These are phyloP conservation scores for Epichloe elymi DNA, from an alignment of 2,329 filamentous ascomycete species.

Conservation along the genomic window DNA sequence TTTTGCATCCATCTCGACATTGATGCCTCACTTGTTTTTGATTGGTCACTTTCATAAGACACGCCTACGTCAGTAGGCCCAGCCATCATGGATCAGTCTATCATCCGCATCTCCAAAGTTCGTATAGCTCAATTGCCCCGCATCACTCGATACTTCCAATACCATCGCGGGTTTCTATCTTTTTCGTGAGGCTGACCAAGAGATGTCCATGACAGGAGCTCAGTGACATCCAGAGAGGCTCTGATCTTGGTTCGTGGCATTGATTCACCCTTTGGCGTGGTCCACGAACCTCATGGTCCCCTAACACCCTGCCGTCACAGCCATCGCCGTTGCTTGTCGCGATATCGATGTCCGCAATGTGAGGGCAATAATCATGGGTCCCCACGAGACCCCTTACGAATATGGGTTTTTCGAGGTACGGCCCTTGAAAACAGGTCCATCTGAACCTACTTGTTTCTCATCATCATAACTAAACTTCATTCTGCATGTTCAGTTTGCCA, in stretches of 20 bases:
- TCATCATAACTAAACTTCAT: not conserved
- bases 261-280: constrained; percentile 3
- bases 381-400: constrained; percentile 89
- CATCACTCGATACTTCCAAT: constrained; percentile 7
- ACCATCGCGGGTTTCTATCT: constrained; percentile 1
- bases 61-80: not conserved
- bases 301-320: constrained; percentile 26
- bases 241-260: constrained; percentile 60
- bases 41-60: not conserved
- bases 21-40: not conserved
- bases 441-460: not conserved
- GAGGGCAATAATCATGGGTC: constrained; percentile 77
- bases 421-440: constrained; percentile 4
- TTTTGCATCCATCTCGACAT: not conserved
- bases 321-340: constrained; percentile 73
- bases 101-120: constrained; percentile 78
- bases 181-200: constrained; percentile 4
- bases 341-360: constrained; percentile 84
- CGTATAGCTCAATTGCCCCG: constrained; percentile 17
- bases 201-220: constrained; percentile 50
- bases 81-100: constrained; percentile 54
- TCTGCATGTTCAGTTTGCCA: constrained; percentile 43
- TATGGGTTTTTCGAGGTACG: constrained; percentile 91
- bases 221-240: constrained; percentile 67
- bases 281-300: not conserved